Conservation (phyloP, 2,329 filamentous ascomycete genomes). For the Clarireedia homoeocarpa region DNA sequence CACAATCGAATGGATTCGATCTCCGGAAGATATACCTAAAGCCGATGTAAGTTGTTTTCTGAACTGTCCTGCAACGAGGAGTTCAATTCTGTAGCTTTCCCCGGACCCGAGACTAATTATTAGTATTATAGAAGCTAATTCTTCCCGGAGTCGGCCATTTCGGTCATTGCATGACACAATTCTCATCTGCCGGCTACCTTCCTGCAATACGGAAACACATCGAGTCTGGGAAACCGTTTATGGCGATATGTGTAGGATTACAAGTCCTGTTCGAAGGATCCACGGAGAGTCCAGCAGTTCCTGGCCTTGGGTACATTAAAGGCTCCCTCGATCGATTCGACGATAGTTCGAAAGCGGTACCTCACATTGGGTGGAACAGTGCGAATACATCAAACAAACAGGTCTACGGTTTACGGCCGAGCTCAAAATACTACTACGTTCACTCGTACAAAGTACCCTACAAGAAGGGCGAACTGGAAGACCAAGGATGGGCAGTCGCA, state of each 20-base stretch:
- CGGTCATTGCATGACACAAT: conserved; percentile 85
- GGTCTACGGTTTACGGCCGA: conserved; percentile 71
- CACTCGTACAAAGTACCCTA: conserved; percentile 89
- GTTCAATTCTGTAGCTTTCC: too few relatives aligned
- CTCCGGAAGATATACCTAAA: conserved; percentile 72
- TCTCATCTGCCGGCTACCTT: conserved; percentile 73
- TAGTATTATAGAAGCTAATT: conserved; percentile 65
- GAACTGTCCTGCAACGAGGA: too few relatives aligned
- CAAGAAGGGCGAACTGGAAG: conserved; percentile 62
- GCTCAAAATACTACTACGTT: conserved; percentile 97
- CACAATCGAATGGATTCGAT: conserved; percentile 83
- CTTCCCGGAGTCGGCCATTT: conserved; percentile 96
- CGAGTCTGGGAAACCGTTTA: conserved; percentile 86
- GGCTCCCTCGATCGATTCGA: conserved; percentile 68
- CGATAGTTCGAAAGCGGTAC: conserved; percentile 76
- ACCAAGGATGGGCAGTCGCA: conserved; percentile 83
- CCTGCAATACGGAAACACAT: conserved; percentile 80
- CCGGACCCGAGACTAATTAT: background rate
- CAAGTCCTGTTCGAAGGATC: conserved; percentile 87
- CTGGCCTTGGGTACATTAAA: conserved; percentile 70
- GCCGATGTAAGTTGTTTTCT: conserved; percentile 59
- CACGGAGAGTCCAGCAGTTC: conserved; percentile 62
- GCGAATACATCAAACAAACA: conserved; percentile 56
- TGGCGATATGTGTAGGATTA: conserved; percentile 93
- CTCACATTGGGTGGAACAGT: conserved; percentile 98